These are phyloP conservation scores for Stemphylium lycopersici DNA, from an alignment of 2,329 filamentous ascomycete genomes.

Conservation along the genomic window DNA sequence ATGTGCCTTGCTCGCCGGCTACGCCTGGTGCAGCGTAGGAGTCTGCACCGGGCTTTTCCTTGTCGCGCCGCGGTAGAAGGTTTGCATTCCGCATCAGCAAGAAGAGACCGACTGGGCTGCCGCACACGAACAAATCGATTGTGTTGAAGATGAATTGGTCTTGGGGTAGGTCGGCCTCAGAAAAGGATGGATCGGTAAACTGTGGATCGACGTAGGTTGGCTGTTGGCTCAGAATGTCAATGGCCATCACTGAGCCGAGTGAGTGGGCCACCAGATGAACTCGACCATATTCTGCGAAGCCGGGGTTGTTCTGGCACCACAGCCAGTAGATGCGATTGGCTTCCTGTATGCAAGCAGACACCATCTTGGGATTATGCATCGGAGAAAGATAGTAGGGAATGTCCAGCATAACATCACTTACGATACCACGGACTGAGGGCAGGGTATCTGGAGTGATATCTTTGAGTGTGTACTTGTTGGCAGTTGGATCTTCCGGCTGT, in stretches of 20 bases:
- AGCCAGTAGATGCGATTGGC: slow-evolving; percentile 94
- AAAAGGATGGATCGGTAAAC: slow-evolving; percentile 39
- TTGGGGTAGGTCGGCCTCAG: slow-evolving; percentile 56
- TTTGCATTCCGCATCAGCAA: slow-evolving; percentile 77
- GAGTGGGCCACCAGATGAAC: slow-evolving; percentile 95
- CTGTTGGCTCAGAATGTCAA: slow-evolving; percentile 89
- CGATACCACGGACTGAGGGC: slow-evolving; percentile 86
- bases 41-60: slow-evolving; percentile 76
- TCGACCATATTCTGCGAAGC: slow-evolving; percentile 78
- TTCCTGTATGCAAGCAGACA: slow-evolving; percentile 83
- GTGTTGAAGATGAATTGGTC: slow-evolving; percentile 87
- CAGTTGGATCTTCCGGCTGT: slow-evolving; percentile 62
- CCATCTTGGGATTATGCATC: slow-evolving; percentile 89
- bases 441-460: slow-evolving; percentile 93
- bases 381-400: slow-evolving; percentile 98
- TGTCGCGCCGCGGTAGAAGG: slow-evolving; percentile 77
- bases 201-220: slow-evolving; percentile 70
- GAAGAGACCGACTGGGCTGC: slow-evolving; percentile 92
- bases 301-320: slow-evolving; percentile 93
- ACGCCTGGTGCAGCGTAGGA: slow-evolving; percentile 61
- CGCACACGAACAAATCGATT: slow-evolving; percentile 84
- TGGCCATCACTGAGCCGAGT: slow-evolving; percentile 89
- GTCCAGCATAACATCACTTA: slow-evolving; percentile 97
- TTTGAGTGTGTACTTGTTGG: slow-evolving; percentile 72
- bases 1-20: slow-evolving; percentile 77